Base-by-base conservation (phyloP, 78 protist species). In the Dictyostelium purpureum region DNA sequence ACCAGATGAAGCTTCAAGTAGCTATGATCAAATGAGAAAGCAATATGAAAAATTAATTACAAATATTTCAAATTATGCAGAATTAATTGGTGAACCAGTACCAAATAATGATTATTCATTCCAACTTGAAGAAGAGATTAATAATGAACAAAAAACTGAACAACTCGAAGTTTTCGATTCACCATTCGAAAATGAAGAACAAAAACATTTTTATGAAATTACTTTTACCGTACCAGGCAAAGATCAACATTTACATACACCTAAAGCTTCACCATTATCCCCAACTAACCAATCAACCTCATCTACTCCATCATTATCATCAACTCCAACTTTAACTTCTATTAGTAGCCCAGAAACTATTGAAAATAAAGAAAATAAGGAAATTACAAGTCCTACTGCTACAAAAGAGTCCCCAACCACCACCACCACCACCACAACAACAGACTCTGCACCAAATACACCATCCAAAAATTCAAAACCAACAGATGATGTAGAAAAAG, bases 21-120 rank as follows among this genome's bases (percentile, higher is more conserved):
- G 56, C 2, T 90, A 90, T 35, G 95, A 90, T n/a, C 26, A 12
- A 38, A 33, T 79, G 74, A 70, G 95, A 59, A 90, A 71, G 24
- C 83, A 90, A 74, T 90, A 80, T 54, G 95, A 90, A 19, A 90
- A 90, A 33, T 49, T 90, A 19, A 75, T 80, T 42, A 75, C 89
- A 7, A 80, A 80, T 56, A 69, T 73, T 11, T 40, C 90, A 19
- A 40, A 24, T 10, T 76, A 10, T 90, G 95, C 92, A 7, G 92
- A 85, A 14, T 16, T 85, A 26, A 85, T 85, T 61, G 92, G 92
- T 47, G 92, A 59, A 47, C 71, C 82, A 61, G 38, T 85, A 1
- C 92, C 92, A 38, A 59, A 67, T n/a, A 85, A 73, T 45, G 80
- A 70, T 33, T 85, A 85, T 47, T 56, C 92, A 28, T 65, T 74